phyloP scores from a whole-genome alignment of 2,329 filamentous ascomycete species.

The Colletotrichum lentis region DNA sequence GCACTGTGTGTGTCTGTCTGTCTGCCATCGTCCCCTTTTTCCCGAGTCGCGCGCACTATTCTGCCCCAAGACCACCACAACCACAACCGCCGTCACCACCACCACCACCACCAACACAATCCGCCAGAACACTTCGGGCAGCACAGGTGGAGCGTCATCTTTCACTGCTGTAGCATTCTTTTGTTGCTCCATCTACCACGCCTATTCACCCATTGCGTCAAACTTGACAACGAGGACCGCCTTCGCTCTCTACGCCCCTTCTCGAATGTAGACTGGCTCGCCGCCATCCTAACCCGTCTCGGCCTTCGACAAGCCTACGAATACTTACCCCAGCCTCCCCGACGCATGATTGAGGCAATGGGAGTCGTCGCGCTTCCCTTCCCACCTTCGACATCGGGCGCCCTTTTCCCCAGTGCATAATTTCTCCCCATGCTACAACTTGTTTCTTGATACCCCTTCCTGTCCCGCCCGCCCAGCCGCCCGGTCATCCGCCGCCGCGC shows the following conservation, averaged over 20 bases:
- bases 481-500: conserved; percentile 13
- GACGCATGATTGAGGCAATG: conserved; percentile 37
- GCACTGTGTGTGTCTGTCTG: not conserved
- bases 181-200: conserved; percentile 19
- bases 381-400: conserved; percentile 31
- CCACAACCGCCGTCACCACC: not conserved
- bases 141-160: conserved; percentile 10
- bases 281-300: conserved; percentile 11
- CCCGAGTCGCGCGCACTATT: conserved; percentile 31
- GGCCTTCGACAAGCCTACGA: conserved; percentile 18
- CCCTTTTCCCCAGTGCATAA: conserved; percentile 33
- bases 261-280: conserved; percentile 15
- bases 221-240: conserved; percentile 9
- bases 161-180: conserved; percentile 22
- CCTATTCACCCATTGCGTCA: conserved; percentile 10
- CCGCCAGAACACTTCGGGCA: conserved; percentile 21
- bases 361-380: conserved; percentile 29
- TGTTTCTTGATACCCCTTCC: conserved; percentile 23
- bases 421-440: conserved; percentile 27
- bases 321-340: conserved; percentile 27
- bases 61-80: not conserved
- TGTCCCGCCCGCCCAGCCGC: conserved; percentile 21
- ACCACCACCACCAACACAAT: conserved; percentile 1
- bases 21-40: conserved; percentile 31
- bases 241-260: conserved; percentile 5